These are phyloP conservation scores for Salix purpurea DNA, from an alignment of 345 rosid genomes.

Conservation along the genomic window DNA sequence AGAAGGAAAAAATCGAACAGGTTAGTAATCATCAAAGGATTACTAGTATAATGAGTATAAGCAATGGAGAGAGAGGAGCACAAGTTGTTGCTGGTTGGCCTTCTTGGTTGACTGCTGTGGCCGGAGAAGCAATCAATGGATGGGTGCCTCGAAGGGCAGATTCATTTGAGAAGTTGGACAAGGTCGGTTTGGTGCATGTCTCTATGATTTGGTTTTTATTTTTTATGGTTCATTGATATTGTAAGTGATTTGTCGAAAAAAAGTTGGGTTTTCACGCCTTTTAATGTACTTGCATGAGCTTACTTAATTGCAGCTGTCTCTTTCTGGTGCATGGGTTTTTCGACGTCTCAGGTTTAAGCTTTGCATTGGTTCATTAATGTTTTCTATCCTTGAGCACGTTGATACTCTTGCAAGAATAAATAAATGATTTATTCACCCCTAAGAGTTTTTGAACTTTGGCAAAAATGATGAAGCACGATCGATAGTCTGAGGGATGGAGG, in stretches of 20 bases:
- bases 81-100: slow-evolving; percentile 96
- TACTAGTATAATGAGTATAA: slow-evolving; percentile 41
- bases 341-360: background rate
- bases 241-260: background rate
- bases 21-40: slow-evolving; percentile 36
- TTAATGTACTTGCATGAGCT: background rate
- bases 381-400: background rate
- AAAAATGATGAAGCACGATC: background rate
- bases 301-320: background rate
- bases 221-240: background rate
- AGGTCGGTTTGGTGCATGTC: slow-evolving; percentile 41
- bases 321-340: background rate
- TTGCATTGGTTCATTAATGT: background rate
- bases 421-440: background rate
- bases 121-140: slow-evolving; percentile 95
- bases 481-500: background rate
- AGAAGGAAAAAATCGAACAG: slow-evolving; percentile 31
- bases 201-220: background rate
- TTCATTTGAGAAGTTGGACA: slow-evolving; percentile 87
- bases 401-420: background rate
- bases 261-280: background rate
- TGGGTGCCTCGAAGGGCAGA: slow-evolving; percentile 91
- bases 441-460: background rate
- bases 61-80: slow-evolving; percentile 64
- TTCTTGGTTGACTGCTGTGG: slow-evolving; percentile 81